Percentiles rank a stretch among this genome's conserved stretches.
These are phyloP conservation scores for Cadophora sp. DNA, from an alignment of 2,329 filamentous ascomycete genomes.

Conservation along the genomic window DNA sequence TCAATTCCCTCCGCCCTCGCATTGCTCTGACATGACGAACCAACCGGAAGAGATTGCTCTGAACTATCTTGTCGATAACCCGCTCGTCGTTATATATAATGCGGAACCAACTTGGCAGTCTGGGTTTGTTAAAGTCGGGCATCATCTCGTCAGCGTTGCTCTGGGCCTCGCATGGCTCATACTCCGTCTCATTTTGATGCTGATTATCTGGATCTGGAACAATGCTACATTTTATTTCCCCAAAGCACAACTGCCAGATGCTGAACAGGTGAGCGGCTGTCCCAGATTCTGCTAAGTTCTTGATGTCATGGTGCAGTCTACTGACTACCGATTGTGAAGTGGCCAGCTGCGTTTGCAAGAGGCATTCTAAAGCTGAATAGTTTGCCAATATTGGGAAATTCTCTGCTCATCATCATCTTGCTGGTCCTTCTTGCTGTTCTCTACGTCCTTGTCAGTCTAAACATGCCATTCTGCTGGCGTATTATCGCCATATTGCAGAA, in stretches of 20 bases:
- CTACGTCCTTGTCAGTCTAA: slow-evolving; percentile 5
- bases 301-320: background rate
- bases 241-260: background rate
- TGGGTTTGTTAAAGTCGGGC: background rate
- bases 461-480: background rate
- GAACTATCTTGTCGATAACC: slow-evolving; percentile 10
- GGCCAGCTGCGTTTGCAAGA: slow-evolving; percentile 2
- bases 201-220: background rate
- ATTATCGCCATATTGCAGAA: background rate
- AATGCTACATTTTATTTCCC: background rate
- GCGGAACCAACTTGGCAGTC: slow-evolving; percentile 5
- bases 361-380: background rate
- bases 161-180: slow-evolving; percentile 9
- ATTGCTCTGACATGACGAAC: slow-evolving; percentile 3
- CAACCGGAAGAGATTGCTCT: background rate
- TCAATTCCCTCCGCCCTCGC: too few species aligned
- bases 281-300: background rate
- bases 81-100: slow-evolving; percentile 12
- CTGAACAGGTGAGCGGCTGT: background rate
- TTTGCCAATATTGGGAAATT: background rate
- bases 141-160: background rate
- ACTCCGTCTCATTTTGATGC: slow-evolving; percentile 1
- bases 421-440: slow-evolving; percentile 1
- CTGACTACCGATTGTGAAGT: background rate
- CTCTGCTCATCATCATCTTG: background rate